Percentiles rank a stretch among this genome's conserved stretches.
phyloP scores from a whole-genome alignment of 805 yeast species.

The Wickerhamiella bombiphila region DNA sequence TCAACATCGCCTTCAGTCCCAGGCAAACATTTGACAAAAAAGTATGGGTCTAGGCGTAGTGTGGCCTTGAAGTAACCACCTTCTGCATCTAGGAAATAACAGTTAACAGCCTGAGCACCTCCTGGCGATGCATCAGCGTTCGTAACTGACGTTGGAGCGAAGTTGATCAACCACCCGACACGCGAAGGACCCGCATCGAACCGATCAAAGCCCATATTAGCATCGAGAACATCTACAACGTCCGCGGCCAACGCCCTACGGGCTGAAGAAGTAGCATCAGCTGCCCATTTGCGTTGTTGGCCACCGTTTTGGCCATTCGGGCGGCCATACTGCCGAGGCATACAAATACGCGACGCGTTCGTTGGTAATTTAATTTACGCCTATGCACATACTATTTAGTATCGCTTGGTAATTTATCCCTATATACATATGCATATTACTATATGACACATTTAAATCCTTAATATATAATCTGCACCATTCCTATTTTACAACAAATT shows the following conservation, averaged over 20 bases:
- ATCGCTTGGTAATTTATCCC: no score
- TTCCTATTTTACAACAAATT: no score
- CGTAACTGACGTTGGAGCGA: constrained; percentile 62
- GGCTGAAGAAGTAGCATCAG: constrained; percentile 12
- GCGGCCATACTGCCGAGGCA: neutral
- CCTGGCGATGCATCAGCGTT: constrained; percentile 23
- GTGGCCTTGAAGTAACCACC: constrained; percentile 92
- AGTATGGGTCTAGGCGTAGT: constrained; percentile 73
- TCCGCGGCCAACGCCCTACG: constrained; percentile 6
- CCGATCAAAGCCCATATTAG: constrained; percentile 77
- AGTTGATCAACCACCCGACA: constrained; percentile 85
- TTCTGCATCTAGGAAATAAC: constrained; percentile 86
- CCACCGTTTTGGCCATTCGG: neutral
- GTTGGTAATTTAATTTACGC: neutral
- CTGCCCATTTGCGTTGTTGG: neutral
- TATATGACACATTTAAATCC: no score
- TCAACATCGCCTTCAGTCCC: constrained; percentile 61
- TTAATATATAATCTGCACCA: no score
- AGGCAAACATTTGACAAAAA: constrained; percentile 46
- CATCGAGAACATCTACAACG: constrained; percentile 46
- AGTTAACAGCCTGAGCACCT: constrained; percentile 86
- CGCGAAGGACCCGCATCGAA: constrained; percentile 54
- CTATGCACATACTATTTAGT: neutral
- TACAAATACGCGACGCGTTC: constrained; percentile 10
- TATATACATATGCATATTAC: no score